Evolutionary conservation across 768 basidiomycete species (phyloP), one percentile per base, ranked within the genome.

Genomic region (Psilocybe cyanescens): DNA sequence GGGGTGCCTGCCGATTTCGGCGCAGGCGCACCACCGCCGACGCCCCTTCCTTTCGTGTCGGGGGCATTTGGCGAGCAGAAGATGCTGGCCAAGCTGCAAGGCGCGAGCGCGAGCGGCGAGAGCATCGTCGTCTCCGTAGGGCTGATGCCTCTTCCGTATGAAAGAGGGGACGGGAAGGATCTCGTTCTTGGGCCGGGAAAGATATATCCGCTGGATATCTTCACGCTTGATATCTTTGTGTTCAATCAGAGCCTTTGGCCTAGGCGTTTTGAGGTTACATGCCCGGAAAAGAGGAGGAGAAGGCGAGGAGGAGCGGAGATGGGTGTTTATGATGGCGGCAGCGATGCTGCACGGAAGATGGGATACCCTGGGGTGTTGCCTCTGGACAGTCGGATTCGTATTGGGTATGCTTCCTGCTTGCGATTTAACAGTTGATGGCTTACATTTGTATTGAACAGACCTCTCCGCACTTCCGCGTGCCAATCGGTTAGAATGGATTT

Each of bases 401-500:
- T 95, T 44, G 93, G 93, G 91, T 92, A 68, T 68, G 90, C 33
- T 11, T 51, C 17, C 7, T 51, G 6, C 30, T 30, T 31, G 11
- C 14, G 1, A 6, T 9, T 29, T 24, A 24, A 6, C 8, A 1
- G n/a, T 35, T 57, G 29, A 31, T 58, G 49, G 51, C 11, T 17
- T 19, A 12, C 49, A 11, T 48, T 49, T 35, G 28, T 12, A 3
- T 55, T 61, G 29, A 57, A 8, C 64, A 94, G 92, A 9, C 93
- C 93, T 11, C 79, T 95, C 17, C 79, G 84, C n/a, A 90, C 93
- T 3, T 86, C 86, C 9, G 88, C 91, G 1, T 93, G 92, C 70
- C 93, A 95, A 71, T 92, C 91, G 17, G 91, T 95, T 28, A 80
- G 91, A 44, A 93, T 95, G 89, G 84, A 89, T 61, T 94, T 95